phyloP scores from a whole-genome alignment of 306 rosid species.

The Quercus dentata region DNA sequence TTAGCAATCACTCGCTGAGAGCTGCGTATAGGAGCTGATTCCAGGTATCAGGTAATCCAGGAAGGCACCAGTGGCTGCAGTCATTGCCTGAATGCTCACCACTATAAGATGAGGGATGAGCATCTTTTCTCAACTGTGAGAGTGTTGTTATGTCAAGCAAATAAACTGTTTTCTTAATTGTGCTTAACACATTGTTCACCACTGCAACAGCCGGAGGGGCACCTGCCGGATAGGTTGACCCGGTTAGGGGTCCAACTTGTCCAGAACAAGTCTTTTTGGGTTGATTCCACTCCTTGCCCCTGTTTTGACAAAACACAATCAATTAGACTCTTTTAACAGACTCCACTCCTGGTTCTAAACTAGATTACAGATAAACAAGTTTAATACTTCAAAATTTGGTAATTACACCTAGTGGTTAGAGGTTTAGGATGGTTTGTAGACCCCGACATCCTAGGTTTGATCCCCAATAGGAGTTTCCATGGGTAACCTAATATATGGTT shows the following conservation, averaged over 20 bases:
- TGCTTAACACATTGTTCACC: conserved; percentile 59
- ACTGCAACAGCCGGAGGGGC: conserved; percentile 70
- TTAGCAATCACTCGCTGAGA: conserved; percentile 41
- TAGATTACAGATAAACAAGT: too few species aligned
- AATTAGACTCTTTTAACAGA: not conserved
- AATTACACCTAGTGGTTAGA: too few species aligned
- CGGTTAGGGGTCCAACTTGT: conserved; percentile 59
- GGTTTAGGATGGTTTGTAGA: too few species aligned
- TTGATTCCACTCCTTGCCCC: conserved; percentile 86
- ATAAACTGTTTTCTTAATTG: conserved; percentile 53
- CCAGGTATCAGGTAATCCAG: conserved; percentile 97
- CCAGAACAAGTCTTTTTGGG: conserved; percentile 75
- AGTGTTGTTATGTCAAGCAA: conserved; percentile 85
- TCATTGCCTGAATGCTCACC: conserved; percentile 69
- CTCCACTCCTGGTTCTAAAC: too few species aligned
- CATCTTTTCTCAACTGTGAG: conserved; percentile 86
- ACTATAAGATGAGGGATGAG: conserved; percentile 76
- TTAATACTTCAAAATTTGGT: too few species aligned
- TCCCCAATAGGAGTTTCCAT: too few species aligned
- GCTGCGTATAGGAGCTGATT: conserved; percentile 87
- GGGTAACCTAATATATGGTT: too few species aligned
- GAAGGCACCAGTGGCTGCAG: conserved; percentile 98
- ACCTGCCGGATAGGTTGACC: conserved; percentile 81
- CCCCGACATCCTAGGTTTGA: too few species aligned
- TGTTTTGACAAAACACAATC: conserved; percentile 16